Evolutionary conservation across 495 filamentous ascomycete species (phyloP), one percentile per base, ranked within the genome.

Genomic region (Sabuloglossum arenarium): DNA sequence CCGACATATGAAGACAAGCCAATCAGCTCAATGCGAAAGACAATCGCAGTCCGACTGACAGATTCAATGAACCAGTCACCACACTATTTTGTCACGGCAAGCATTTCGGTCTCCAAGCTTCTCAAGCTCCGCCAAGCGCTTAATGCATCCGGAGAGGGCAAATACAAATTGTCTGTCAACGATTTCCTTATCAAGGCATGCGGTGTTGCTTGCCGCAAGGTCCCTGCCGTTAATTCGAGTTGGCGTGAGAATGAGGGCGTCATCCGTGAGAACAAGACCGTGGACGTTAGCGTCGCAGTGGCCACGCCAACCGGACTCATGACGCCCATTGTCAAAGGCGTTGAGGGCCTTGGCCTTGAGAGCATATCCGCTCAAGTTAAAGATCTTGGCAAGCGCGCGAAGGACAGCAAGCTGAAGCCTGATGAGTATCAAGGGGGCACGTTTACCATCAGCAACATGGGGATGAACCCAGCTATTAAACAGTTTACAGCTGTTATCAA

Each of bases 401-500:
- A 84, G 52, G 93, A 97, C 58, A 87, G 88, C 72, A 99, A 97
- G 80, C 85, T 99, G 61, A 96, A 96, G 80, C 93, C 93, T 30
- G 88, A 99, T 68, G 88, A 99, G 71, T 99, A 90, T 81, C 90
- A 96, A 73, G 93, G 93, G 46, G 93, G 93, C 67, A 95, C 88
- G 62, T 94, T 99, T 73, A 95, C 90, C 66, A 99, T 99, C 73
- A 90, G 84, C 73, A 99, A 99, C 80, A 95, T 99, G 93, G 93
- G 93, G 67, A 97, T 97, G 91, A 99, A 99, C 77, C 63, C 81
- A 10, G 93, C 93, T 37, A 80, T 99, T 59, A 88, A 96, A 66
- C 80, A 87, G 61, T 99, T 99, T 75, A 96, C 93, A n/a, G 93
- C 93, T 60, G 84, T 99, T 66, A 95, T 99, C 78, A 99, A 99